Evolutionary conservation across 208 protist species (phyloP).

Genomic region (Porcisia deanei): DNA sequence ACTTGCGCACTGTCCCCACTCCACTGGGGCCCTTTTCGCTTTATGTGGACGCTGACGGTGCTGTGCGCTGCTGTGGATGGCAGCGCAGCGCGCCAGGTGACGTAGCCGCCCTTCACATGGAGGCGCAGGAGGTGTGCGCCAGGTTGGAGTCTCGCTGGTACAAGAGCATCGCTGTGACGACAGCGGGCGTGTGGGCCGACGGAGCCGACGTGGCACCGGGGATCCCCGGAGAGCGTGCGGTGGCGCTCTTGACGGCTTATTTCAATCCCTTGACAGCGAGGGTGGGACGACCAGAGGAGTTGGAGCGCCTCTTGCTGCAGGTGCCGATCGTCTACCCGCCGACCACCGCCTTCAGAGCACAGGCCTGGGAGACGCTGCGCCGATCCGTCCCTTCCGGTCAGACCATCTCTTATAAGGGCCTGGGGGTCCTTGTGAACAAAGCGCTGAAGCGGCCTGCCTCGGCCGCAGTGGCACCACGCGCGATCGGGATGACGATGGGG

Average conservation of each 20-base stretch:
- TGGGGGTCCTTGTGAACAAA: constrained; percentile 33
- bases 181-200: constrained; percentile 10
- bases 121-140: constrained; percentile 26
- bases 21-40: constrained; percentile 56
- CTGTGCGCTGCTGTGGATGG: constrained; percentile 62
- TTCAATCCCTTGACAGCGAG: constrained; percentile 32
- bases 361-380: constrained; percentile 52
- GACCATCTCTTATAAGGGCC: constrained; percentile 49
- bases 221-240: constrained; percentile 24
- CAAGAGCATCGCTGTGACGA: constrained; percentile 5
- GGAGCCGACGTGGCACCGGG: background rate
- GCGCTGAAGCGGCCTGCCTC: constrained; percentile 3
- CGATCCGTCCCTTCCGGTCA: constrained; percentile 40
- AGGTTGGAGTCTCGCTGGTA: constrained; percentile 35
- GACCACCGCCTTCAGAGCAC: constrained; percentile 34
- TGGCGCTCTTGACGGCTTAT: constrained; percentile 35
- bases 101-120: constrained; percentile 10
- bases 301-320: constrained; percentile 38
- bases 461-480: constrained; percentile 31
- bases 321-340: constrained; percentile 46
- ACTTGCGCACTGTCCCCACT: constrained; percentile 43
- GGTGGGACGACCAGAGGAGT: constrained; percentile 13
- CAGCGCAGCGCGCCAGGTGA: constrained; percentile 17
- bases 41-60: constrained; percentile 54
- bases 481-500: constrained; percentile 64